These are phyloP conservation scores for Hylodesmum podocarpum DNA, from an alignment of 306 rosid species.

Conservation along the genomic window DNA sequence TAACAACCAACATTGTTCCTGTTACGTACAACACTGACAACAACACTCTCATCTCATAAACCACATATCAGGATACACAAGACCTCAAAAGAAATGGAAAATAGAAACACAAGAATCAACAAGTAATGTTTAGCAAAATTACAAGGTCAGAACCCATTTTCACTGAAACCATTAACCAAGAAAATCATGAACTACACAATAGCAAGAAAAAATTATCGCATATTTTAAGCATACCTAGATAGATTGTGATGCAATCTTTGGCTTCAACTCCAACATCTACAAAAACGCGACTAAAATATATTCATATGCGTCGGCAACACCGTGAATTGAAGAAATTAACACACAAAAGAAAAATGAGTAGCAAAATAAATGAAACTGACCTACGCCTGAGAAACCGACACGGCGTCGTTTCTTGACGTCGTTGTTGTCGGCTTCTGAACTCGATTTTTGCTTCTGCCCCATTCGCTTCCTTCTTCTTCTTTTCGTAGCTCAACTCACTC, in stretches of 20 bases:
- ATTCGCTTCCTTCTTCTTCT: constrained; percentile 35
- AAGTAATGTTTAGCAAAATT: background rate
- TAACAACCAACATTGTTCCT: background rate
- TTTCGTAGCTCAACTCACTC: background rate
- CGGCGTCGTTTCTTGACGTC: constrained; percentile 76
- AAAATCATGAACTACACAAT: background rate
- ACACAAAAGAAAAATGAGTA: background rate
- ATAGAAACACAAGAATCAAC: background rate
- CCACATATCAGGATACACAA: background rate
- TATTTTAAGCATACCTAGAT: constrained; percentile 53
- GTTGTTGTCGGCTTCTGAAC: constrained; percentile 35
- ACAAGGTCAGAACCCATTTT: background rate
- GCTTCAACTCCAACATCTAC: constrained; percentile 82
- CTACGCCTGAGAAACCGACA: constrained; percentile 54
- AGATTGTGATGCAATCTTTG: constrained; percentile 75
- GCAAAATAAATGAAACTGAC: background rate
- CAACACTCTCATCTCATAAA: background rate
- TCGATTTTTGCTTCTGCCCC: constrained; percentile 60
- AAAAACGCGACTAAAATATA: background rate
- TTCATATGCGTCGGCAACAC: background rate
- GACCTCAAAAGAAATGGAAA: background rate
- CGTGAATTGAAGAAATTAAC: background rate
- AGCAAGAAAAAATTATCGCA: background rate
- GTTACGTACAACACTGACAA: background rate
- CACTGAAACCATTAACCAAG: background rate